Conservation (phyloP, 2,329 filamentous ascomycete species). For the Clonostachys rhizophaga region DNA sequence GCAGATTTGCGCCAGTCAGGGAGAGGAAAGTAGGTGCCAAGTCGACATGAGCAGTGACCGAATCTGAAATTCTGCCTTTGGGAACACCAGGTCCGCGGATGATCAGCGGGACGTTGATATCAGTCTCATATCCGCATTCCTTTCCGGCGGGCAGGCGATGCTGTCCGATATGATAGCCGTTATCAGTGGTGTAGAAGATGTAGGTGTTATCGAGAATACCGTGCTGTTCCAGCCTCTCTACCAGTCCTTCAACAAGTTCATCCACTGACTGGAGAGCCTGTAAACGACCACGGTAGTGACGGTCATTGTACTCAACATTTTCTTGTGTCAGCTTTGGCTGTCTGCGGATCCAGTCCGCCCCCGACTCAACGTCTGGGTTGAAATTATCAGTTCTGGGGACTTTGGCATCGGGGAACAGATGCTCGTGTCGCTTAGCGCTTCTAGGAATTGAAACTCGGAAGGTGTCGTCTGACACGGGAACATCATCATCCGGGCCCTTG, state of each 20-base stretch:
- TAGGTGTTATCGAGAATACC: conserved; percentile 34
- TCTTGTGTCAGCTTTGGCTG: conserved; percentile 24
- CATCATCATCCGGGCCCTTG: conserved; percentile 40
- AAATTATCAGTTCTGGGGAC: conserved; percentile 61
- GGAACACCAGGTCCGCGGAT: conserved; percentile 43
- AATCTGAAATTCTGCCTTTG: conserved; percentile 23
- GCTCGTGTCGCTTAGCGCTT: conserved; percentile 47
- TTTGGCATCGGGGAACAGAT: conserved; percentile 53
- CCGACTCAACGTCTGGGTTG: conserved; percentile 44
- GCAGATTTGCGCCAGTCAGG: conserved; percentile 6
- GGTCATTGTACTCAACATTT: conserved; percentile 24
- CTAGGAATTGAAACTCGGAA: conserved; percentile 34
- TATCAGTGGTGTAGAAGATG: conserved; percentile 47
- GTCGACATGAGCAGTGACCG: conserved; percentile 47
- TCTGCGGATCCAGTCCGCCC: conserved; percentile 35
- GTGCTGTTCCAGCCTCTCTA: conserved; percentile 20
- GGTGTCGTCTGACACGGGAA: conserved; percentile 42
- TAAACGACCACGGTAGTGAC: conserved; percentile 32
- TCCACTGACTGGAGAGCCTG: conserved; percentile 37
- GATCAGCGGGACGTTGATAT: conserved; percentile 45
- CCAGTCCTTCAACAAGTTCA: conserved; percentile 32
- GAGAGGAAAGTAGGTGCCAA: conserved; percentile 48
- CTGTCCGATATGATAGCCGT: conserved; percentile 48
- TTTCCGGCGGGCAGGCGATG: conserved; percentile 48
- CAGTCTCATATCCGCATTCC: conserved; percentile 43